Evolutionary conservation across 306 rosid genomes (phyloP).

Genomic region (Cucumis cinereus): DNA sequence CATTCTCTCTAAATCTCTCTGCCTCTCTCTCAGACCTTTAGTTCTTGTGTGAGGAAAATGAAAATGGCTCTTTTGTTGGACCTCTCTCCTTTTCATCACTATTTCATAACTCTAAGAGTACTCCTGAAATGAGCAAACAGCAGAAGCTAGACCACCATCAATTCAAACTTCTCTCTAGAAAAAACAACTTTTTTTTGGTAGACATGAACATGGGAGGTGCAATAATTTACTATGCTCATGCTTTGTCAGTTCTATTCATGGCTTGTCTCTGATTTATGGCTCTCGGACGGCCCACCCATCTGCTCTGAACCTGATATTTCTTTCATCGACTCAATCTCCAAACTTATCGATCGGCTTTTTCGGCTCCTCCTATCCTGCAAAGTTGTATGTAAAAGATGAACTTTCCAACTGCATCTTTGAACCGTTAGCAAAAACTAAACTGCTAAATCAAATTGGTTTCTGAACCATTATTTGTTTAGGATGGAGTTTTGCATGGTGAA

Average conservation of each 20-base stretch:
- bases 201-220: constrained; percentile 3
- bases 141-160: background rate
- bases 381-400: background rate
- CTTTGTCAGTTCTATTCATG: constrained; percentile 24
- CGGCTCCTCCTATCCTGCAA: constrained; percentile 79
- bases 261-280: constrained; percentile 27
- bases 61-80: background rate
- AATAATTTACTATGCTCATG: constrained; percentile 3
- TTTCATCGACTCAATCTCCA: constrained; percentile 60
- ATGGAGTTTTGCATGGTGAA: background rate
- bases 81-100: background rate
- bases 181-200: background rate
- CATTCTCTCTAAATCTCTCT: background rate
- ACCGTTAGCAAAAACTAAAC: background rate
- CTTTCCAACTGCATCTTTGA: background rate
- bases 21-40: background rate
- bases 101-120: background rate
- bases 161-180: background rate
- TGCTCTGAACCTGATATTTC: constrained; percentile 41
- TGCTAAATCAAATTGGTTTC: background rate
- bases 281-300: constrained; percentile 30
- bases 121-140: background rate
- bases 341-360: constrained; percentile 52
- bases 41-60: background rate
- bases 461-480: background rate